Conservation (phyloP, 768 basidiomycete species). For the Amanita fuliginea region DNA sequence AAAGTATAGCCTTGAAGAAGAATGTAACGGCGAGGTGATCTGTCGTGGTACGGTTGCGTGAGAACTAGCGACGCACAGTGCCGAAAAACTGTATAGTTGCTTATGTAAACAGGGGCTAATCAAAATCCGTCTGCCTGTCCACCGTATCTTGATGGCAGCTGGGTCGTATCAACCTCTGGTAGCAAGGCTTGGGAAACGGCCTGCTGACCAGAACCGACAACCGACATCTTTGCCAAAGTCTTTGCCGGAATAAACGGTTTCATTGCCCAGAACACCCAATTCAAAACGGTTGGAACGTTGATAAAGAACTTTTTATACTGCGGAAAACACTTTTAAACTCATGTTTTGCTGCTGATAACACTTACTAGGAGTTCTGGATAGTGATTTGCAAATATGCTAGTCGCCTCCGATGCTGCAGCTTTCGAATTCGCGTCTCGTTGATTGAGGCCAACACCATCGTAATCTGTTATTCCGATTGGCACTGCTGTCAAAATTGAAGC, state of each 20-base stretch:
- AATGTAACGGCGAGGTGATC: too few relatives aligned
- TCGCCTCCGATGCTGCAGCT: constrained; percentile 63
- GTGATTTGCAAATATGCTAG: constrained; percentile 62
- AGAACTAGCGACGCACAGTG: constrained; percentile 16
- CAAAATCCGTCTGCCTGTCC: constrained; percentile 50
- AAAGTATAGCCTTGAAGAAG: constrained; percentile 19
- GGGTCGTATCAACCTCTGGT: constrained; percentile 39
- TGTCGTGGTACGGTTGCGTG: constrained; percentile 20
- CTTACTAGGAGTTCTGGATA: constrained; percentile 73
- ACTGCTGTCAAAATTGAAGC: background rate
- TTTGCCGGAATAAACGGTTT: constrained; percentile 60
- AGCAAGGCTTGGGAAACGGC: constrained; percentile 49
- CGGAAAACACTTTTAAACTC: background rate
- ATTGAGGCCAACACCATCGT: constrained; percentile 59
- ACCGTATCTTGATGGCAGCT: constrained; percentile 65
- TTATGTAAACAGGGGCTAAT: background rate
- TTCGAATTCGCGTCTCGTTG: constrained; percentile 68
- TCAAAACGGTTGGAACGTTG: constrained; percentile 65
- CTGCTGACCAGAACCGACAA: constrained; percentile 56
- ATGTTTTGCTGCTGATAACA: background rate
- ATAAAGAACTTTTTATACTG: constrained; percentile 73
- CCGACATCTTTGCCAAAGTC: constrained; percentile 74
- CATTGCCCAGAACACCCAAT: constrained; percentile 82
- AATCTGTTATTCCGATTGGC: constrained; percentile 34
- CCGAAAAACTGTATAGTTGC: constrained; percentile 30